phyloP scores from a whole-genome alignment of 1,284 basidiomycete species.

The Acaromyces ingoldii region DNA sequence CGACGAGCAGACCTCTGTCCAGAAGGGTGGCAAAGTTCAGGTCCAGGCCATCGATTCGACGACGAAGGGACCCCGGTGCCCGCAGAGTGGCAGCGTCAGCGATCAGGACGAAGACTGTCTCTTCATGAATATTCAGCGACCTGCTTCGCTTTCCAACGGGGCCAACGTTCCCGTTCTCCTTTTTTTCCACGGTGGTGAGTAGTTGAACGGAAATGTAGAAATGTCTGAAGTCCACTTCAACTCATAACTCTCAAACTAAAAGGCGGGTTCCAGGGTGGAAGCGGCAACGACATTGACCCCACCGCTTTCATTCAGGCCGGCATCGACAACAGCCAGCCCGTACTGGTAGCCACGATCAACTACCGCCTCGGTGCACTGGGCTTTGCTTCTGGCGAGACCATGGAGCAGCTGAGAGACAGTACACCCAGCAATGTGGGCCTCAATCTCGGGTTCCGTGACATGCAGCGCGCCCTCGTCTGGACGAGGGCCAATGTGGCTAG shows the following conservation, averaged over 20 bases:
- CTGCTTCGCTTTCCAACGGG: not conserved
- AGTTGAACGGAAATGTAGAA: too few relatives aligned
- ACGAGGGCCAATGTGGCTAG: slow-evolving; percentile 2
- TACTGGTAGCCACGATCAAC: slow-evolving; percentile 56
- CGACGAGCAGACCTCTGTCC: too few relatives aligned
- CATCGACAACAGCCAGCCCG: not conserved
- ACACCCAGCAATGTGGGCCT: slow-evolving; percentile 1
- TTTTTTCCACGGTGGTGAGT: slow-evolving; percentile 13
- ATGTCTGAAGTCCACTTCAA: too few relatives aligned
- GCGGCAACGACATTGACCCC: not conserved
- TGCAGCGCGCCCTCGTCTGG: slow-evolving; percentile 7
- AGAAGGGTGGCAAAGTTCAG: not conserved
- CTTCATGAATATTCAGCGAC: slow-evolving; percentile 4
- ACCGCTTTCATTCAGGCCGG: slow-evolving; percentile 1
- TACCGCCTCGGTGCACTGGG: slow-evolving; percentile 54
- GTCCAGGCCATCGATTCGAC: not conserved
- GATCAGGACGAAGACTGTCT: slow-evolving; percentile 10
- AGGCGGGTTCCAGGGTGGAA: slow-evolving; percentile 8
- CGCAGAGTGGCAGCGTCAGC: not conserved
- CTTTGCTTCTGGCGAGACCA: slow-evolving; percentile 15
- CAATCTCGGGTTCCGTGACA: slow-evolving; percentile 11
- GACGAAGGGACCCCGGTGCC: not conserved
- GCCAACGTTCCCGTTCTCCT: slow-evolving; percentile 8
- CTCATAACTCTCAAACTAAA: too few relatives aligned
- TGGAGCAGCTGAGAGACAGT: not conserved